Percentiles rank a stretch among this genome's conserved stretches.
phyloP scores from a whole-genome alignment of 257 asterid genomes.

The Jasminum sambac region DNA sequence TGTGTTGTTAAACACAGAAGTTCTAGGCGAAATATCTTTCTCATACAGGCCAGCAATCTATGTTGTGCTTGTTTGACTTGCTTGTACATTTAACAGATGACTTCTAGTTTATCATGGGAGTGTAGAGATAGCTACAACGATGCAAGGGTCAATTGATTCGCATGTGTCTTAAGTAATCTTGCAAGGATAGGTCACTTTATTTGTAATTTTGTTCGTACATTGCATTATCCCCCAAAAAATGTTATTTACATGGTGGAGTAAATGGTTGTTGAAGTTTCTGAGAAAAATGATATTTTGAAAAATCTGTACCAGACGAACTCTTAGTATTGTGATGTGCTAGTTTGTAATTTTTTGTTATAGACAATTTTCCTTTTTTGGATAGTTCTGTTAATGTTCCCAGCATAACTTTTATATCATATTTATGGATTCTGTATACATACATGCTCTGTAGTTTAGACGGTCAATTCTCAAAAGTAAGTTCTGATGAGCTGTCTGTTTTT shows the following conservation, averaged over 20 bases:
- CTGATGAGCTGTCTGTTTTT: no score
- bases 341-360: background rate
- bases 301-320: no score
- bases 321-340: background rate
- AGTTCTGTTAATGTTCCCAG: background rate
- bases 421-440: background rate
- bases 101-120: background rate
- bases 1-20: slow-evolving; percentile 8
- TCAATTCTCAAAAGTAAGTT: no score
- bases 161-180: background rate
- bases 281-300: no score
- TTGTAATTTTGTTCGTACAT: background rate
- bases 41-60: background rate
- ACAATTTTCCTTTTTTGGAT: background rate
- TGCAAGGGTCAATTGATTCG: background rate
- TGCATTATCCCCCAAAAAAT: background rate
- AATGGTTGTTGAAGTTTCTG: no score
- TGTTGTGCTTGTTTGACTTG: background rate
- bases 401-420: background rate
- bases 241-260: background rate
- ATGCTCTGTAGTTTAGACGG: no score
- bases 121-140: background rate
- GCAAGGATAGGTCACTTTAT: background rate
- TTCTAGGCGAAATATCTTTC: slow-evolving; percentile 11
- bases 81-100: background rate